Base-by-base conservation (phyloP, 176 grass and related monocot genomes). In the Juncus inflexus region DNA sequence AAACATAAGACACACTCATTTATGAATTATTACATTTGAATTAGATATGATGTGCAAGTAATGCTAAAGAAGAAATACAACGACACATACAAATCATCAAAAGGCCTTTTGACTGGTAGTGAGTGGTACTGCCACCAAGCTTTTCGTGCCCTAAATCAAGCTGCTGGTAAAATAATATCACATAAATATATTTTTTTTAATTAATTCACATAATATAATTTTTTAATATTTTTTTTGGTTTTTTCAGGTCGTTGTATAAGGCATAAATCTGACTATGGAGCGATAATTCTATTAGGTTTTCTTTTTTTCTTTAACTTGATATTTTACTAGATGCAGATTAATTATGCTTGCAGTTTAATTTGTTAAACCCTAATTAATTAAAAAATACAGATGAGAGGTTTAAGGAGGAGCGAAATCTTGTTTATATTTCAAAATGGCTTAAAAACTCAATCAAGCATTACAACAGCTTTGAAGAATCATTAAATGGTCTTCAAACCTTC, bases 121-220 rank as follows among this genome's bases (percentile, higher is more conserved):
- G 92, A 97, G 81, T 97, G 92, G 92, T 97, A 97, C 60, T 91
- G 92, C 55, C 87, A 91, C 72, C 92, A 97, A 76, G 87, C 92
- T 80, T 97, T 97, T 64, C 92, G 87, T 79, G 87, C 92, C 70
- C 73, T 97, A 68, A 97, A 91, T 72, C 92, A 97, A 84, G 92
- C 92, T 79, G 87, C 87, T 64, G 87, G 92, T 91, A 83, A 2
- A 61, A 45, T 67, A 36, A 35, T 74, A 13, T 64, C 58, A 62
- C 7, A 14, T 72, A 45, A 50, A 52, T 45, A 67, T 36, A 4
- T 66, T 67, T 80, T 67, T 80, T 9, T 47, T 47, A 47, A 47
- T 6, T 47, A 47, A 6, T 47, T 47, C 43, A 47, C 8, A 52
- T 52, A 19, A 2, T 50, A 16, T 51, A 62, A n/a, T 74, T 47